Evolutionary conservation across 2,329 filamentous ascomycete genomes (phyloP).

Genomic region (Dryadomyces quercus-mongolicae): DNA sequence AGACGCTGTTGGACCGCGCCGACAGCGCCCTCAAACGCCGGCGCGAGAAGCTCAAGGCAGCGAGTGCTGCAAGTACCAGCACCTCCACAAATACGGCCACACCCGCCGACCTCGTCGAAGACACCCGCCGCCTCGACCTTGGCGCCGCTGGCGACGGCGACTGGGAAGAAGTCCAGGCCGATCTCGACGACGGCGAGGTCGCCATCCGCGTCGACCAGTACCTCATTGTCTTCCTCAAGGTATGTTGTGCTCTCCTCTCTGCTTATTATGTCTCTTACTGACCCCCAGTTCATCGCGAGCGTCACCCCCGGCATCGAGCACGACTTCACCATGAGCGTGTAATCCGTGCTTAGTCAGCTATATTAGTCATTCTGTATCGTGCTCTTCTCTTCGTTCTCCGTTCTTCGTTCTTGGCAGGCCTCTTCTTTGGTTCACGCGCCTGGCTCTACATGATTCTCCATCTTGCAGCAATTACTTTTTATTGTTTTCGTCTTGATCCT

Average conservation of each 20-base stretch:
- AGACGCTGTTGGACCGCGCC: slow-evolving; percentile 86
- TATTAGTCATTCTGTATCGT: neutral
- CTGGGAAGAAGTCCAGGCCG: slow-evolving; percentile 53
- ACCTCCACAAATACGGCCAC: neutral
- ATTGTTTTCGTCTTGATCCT: neutral
- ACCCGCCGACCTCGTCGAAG: slow-evolving; percentile 29
- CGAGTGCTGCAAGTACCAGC: neutral
- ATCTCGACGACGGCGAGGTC: slow-evolving; percentile 57
- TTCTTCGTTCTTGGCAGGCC: no score
- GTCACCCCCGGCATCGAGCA: slow-evolving; percentile 96
- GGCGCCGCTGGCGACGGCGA: slow-evolving; percentile 43
- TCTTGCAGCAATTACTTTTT: neutral
- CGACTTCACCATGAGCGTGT: slow-evolving; percentile 94
- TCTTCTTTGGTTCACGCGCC: no score
- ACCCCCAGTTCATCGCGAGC: slow-evolving; percentile 57
- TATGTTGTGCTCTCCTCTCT: slow-evolving; percentile 24
- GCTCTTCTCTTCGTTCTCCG: no score
- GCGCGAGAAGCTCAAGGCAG: slow-evolving; percentile 49
- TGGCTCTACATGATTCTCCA: no score
- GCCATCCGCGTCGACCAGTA: slow-evolving; percentile 85
- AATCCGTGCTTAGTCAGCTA: neutral
- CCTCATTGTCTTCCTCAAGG: slow-evolving; percentile 77
- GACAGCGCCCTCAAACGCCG: slow-evolving; percentile 86
- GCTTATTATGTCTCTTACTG: neutral
- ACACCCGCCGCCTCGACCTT: no score